Evolutionary conservation across 169 alveolate species (phyloP).

Genomic region (Cryptosporidium tyzzeri): DNA sequence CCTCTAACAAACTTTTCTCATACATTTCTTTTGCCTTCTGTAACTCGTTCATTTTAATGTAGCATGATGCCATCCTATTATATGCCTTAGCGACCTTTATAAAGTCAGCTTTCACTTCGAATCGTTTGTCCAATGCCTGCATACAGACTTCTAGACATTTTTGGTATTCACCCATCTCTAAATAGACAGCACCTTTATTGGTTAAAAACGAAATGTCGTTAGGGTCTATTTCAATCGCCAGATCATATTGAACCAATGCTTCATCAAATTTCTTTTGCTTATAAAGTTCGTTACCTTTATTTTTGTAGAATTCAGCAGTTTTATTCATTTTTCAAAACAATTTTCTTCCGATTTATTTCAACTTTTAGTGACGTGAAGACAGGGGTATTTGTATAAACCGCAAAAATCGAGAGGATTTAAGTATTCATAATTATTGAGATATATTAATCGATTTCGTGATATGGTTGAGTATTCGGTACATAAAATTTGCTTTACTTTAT

Average conservation of each 20-base stretch:
- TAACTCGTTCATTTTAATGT: slow-evolving; percentile 85
- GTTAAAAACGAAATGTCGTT: slow-evolving; percentile 87
- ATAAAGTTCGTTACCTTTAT: slow-evolving; percentile 82
- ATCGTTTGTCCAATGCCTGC: slow-evolving; percentile 93
- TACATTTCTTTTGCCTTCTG: slow-evolving; percentile 92
- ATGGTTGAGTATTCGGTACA: not conserved
- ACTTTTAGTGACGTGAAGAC: not conserved
- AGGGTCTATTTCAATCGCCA: slow-evolving; percentile 93
- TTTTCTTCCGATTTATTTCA: not conserved
- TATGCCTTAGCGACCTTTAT: slow-evolving; percentile 83
- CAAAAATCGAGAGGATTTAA: not conserved
- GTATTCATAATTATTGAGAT: not conserved
- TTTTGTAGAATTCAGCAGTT: slow-evolving; percentile 84
- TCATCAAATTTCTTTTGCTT: slow-evolving; percentile 93
- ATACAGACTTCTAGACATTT: slow-evolving; percentile 92
- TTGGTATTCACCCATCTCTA: slow-evolving; percentile 94
- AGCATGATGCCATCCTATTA: slow-evolving; percentile 91
- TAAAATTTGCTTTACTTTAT: not conserved
- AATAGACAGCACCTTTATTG: slow-evolving; percentile 95
- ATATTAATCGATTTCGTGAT: not conserved
- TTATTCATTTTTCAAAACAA: slow-evolving; percentile 78
- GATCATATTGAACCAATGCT: slow-evolving; percentile 93
- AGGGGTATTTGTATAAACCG: slow-evolving; percentile 5
- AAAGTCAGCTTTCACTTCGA: slow-evolving; percentile 92
- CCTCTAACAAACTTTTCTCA: slow-evolving; percentile 94